These are phyloP conservation scores for Cystoderma amianthinum DNA, from an alignment of 768 basidiomycete species.

Conservation along the genomic window DNA sequence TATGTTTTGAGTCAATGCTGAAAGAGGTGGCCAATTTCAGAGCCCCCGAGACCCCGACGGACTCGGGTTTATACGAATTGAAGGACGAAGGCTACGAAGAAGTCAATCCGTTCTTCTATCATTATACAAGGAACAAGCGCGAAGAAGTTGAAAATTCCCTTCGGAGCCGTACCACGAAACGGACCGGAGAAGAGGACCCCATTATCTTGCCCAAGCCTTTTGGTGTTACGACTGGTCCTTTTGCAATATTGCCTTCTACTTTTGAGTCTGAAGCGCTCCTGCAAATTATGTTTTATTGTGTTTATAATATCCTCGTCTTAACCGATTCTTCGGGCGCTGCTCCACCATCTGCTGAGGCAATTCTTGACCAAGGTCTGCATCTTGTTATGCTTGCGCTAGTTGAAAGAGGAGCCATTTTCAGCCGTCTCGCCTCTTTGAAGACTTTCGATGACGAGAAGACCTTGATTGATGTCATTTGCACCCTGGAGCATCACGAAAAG, in stretches of 20 bases:
- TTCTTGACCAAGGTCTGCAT: slow-evolving; percentile 84
- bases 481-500: slow-evolving; percentile 70
- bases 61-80: slow-evolving; percentile 84
- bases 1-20: slow-evolving; percentile 75
- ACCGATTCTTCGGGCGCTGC: slow-evolving; percentile 53
- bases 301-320: slow-evolving; percentile 66
- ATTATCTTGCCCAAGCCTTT: slow-evolving; percentile 74
- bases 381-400: slow-evolving; percentile 80
- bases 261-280: slow-evolving; percentile 68
- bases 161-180: slow-evolving; percentile 59
- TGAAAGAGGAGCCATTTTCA: slow-evolving; percentile 61
- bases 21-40: slow-evolving; percentile 76
- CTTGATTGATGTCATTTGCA: slow-evolving; percentile 66
- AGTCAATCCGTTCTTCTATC: slow-evolving; percentile 93
- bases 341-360: slow-evolving; percentile 79
- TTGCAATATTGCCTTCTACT: slow-evolving; percentile 51
- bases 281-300: slow-evolving; percentile 78
- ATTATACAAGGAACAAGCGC: slow-evolving; percentile 89
- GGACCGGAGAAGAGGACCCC: slow-evolving; percentile 51
- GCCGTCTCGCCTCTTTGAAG: slow-evolving; percentile 45
- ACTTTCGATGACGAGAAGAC: slow-evolving; percentile 53
- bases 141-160: slow-evolving; percentile 84
- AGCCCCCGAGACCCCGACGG: slow-evolving; percentile 69
- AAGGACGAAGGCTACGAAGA: slow-evolving; percentile 78
- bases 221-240: slow-evolving; percentile 60